phyloP scores from a whole-genome alignment of 441 rosid species.

The Bocquillonia castaneifolia region DNA sequence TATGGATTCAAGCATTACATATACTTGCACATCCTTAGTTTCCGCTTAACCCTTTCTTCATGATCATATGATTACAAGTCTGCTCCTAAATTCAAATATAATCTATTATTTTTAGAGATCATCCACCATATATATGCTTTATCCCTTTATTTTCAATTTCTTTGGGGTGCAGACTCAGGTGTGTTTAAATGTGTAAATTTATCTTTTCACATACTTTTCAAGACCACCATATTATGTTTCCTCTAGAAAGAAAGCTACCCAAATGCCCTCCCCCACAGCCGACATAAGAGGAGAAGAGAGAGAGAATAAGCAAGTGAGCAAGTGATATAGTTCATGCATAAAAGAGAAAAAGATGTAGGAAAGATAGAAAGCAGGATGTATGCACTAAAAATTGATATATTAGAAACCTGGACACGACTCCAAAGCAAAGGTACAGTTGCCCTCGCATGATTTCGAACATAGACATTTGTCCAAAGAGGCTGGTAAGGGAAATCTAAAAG shows the following conservation, averaged over 20 bases:
- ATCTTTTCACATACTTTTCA: neutral
- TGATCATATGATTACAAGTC: neutral
- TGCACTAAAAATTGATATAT: neutral
- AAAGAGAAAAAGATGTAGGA: neutral
- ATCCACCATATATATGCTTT: neutral
- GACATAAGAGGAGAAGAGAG: neutral
- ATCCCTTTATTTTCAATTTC: neutral
- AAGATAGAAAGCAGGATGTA: neutral
- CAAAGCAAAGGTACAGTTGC: conserved; percentile 95
- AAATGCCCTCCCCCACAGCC: neutral
- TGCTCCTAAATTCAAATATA: neutral
- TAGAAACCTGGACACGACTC: conserved; percentile 98
- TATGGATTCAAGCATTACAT: neutral
- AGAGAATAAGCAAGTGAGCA: neutral
- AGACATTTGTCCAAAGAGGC: conserved; percentile 95
- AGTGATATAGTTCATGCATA: neutral
- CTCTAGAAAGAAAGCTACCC: conserved; percentile 1
- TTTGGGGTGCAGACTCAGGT: neutral
- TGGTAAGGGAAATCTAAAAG: conserved; percentile 91
- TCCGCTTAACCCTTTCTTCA: neutral
- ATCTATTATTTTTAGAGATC: neutral
- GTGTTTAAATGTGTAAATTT: neutral
- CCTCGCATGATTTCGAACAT: conserved; percentile 78
- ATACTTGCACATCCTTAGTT: neutral
- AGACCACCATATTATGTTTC: neutral